Conservation (phyloP, 2,329 filamentous ascomycete species). For the Penicillium sp. region DNA sequence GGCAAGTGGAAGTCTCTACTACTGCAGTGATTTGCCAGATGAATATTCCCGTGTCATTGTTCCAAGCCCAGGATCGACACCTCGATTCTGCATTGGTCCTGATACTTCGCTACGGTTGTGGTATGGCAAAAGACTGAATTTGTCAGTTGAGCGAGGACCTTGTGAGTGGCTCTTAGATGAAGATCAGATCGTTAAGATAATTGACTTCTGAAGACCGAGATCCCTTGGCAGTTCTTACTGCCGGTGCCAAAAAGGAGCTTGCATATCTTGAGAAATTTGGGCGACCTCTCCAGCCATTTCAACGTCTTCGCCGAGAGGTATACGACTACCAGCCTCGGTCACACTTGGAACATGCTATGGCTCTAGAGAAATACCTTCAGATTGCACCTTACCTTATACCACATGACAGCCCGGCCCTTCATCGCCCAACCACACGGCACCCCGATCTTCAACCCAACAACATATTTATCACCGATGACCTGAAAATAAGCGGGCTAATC, state of each 20-base stretch:
- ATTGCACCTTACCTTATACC: constrained; percentile 11
- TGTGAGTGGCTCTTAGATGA: constrained; percentile 15
- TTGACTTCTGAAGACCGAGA: constrained; percentile 19
- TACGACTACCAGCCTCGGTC: constrained; percentile 10
- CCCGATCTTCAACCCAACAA: constrained; percentile 28
- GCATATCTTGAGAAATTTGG: constrained; percentile 16
- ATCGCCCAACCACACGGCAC: constrained; percentile 19
- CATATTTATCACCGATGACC: constrained; percentile 25
- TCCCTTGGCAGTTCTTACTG: constrained; percentile 13
- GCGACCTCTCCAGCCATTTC: constrained; percentile 12
- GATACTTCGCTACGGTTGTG: constrained; percentile 23
- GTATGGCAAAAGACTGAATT: constrained; percentile 19
- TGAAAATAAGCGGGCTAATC: constrained; percentile 23
- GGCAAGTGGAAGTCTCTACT: constrained; percentile 28
- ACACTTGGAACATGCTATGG: constrained; percentile 9
- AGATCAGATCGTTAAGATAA: neutral
- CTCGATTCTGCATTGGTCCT: constrained; percentile 22
- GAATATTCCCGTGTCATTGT: constrained; percentile 1
- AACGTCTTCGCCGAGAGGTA: constrained; percentile 8
- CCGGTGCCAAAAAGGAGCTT: constrained; percentile 20
- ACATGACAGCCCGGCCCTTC: constrained; percentile 1
- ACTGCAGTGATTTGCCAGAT: constrained; percentile 15
- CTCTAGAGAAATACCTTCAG: constrained; percentile 9
- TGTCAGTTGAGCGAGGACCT: constrained; percentile 23
- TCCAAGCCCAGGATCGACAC: neutral